These are phyloP conservation scores for Dentipellis sp. DNA, from an alignment of 768 basidiomycete genomes.

Conservation along the genomic window DNA sequence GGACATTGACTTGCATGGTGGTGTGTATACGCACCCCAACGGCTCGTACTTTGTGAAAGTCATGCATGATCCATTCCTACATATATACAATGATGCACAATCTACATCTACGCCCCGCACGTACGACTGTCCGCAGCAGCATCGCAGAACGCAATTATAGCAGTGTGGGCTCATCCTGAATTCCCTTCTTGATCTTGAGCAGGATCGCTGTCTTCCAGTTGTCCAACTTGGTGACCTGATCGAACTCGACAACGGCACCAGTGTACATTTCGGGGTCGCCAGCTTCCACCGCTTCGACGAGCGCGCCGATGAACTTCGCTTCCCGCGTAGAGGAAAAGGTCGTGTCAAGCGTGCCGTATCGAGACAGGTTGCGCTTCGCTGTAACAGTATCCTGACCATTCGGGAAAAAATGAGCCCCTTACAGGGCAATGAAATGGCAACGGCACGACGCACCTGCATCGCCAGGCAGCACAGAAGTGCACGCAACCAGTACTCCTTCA, in stretches of 20 bases:
- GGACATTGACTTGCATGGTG: too few relatives aligned
- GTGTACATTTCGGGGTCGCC: slow-evolving; percentile 72
- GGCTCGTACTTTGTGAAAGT: neutral
- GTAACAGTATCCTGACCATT: slow-evolving; percentile 68
- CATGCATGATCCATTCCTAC: neutral
- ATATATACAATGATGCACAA: neutral
- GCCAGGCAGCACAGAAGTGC: slow-evolving; percentile 84
- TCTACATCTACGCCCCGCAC: neutral
- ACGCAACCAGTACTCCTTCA: slow-evolving; percentile 95
- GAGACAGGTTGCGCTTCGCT: slow-evolving; percentile 67
- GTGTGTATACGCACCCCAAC: too few relatives aligned
- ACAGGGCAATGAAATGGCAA: neutral
- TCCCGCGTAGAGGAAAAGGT: slow-evolving; percentile 87
- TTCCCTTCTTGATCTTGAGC: slow-evolving; percentile 79
- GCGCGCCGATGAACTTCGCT: slow-evolving; percentile 72
- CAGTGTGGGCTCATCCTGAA: slow-evolving; percentile 46
- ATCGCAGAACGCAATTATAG: neutral
- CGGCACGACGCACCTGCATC: slow-evolving; percentile 53
- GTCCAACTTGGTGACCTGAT: slow-evolving; percentile 87
- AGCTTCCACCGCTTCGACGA: slow-evolving; percentile 70
- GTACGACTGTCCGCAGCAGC: neutral
- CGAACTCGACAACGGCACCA: slow-evolving; percentile 81
- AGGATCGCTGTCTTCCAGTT: slow-evolving; percentile 93
- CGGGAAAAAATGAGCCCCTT: neutral
- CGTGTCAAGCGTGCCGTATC: slow-evolving; percentile 74